These are phyloP conservation scores for Kodamaea hsintzibuensis DNA, from an alignment of 805 yeast species.

Conservation along the genomic window DNA sequence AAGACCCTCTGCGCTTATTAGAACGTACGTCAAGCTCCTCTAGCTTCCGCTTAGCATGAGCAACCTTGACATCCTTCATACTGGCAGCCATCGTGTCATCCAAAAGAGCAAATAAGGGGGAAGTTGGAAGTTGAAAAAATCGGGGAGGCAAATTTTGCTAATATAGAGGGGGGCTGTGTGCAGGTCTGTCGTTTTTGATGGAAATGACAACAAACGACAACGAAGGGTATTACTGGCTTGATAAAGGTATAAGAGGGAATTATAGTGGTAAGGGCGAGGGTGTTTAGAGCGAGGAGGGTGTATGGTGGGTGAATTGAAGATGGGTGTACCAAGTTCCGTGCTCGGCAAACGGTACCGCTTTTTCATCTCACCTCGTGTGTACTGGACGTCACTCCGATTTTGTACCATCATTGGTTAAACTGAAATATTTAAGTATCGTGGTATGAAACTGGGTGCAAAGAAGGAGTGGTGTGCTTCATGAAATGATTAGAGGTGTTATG, in stretches of 20 bases:
- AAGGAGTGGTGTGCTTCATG: background rate
- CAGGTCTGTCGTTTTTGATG: background rate
- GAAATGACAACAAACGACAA: background rate
- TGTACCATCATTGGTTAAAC: background rate
- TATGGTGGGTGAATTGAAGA: background rate
- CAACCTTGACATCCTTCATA: slow-evolving; percentile 25
- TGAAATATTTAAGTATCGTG: background rate
- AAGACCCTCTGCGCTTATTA: slow-evolving; percentile 7
- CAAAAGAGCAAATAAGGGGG: slow-evolving; percentile 5
- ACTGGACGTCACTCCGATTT: background rate
- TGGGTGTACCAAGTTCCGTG: background rate
- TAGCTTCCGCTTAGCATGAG: slow-evolving; percentile 26
- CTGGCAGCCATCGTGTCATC: slow-evolving; percentile 33
- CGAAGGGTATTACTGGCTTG: too few relatives aligned
- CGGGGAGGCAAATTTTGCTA: slow-evolving; percentile 6
- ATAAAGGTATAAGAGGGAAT: background rate
- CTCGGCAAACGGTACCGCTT: background rate
- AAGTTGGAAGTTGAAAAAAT: slow-evolving; percentile 4
- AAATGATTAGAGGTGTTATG: too few relatives aligned
- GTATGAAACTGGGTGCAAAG: background rate
- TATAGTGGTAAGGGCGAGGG: background rate
- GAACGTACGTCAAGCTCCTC: slow-evolving; percentile 38
- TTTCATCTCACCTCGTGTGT: background rate
- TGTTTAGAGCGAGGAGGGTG: background rate
- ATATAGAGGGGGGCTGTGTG: slow-evolving; percentile 4